These are phyloP conservation scores for Ophiostoma himal-ulmi DNA, from an alignment of 2,329 filamentous ascomycete species.

Conservation along the genomic window DNA sequence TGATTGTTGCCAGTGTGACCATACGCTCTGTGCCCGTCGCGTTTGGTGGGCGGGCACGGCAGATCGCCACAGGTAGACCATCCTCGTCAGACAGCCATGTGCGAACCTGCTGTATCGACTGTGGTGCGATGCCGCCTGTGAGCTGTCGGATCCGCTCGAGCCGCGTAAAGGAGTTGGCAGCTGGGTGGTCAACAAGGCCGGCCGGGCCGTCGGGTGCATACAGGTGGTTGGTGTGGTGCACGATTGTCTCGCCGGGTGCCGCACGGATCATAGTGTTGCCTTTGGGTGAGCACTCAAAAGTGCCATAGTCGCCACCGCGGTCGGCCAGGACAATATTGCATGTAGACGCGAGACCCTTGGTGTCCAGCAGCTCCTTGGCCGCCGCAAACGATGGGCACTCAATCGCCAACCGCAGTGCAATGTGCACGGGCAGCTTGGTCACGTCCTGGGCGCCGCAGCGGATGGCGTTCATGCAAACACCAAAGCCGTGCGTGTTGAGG, in stretches of 20 bases:
- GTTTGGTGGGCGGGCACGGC: background rate
- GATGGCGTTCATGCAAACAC: slow-evolving; percentile 21
- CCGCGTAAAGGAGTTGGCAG: slow-evolving; percentile 17
- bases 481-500: slow-evolving; percentile 18
- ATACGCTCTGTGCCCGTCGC: slow-evolving; percentile 18
- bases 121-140: background rate
- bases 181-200: slow-evolving; percentile 11
- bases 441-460: slow-evolving; percentile 15
- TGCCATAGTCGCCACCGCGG: slow-evolving; percentile 2
- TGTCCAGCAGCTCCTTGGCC: background rate
- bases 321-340: slow-evolving; percentile 19
- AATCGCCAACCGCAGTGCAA: slow-evolving; percentile 10
- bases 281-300: slow-evolving; percentile 18
- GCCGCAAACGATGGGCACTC: slow-evolving; percentile 7
- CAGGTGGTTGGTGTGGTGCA: slow-evolving; percentile 19
- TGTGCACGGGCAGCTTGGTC: slow-evolving; percentile 18
- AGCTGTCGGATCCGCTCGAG: slow-evolving; percentile 15
- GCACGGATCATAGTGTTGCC: slow-evolving; percentile 8
- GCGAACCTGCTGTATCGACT: slow-evolving; percentile 5
- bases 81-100: slow-evolving; percentile 15
- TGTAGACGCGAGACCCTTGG: slow-evolving; percentile 2
- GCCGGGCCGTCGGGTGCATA: slow-evolving; percentile 7
- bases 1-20: slow-evolving; percentile 18
- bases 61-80: slow-evolving; percentile 17
- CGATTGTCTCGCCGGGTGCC: background rate